phyloP scores from a whole-genome alignment of 2,329 filamentous ascomycete species.

The Penicillium sp. region DNA sequence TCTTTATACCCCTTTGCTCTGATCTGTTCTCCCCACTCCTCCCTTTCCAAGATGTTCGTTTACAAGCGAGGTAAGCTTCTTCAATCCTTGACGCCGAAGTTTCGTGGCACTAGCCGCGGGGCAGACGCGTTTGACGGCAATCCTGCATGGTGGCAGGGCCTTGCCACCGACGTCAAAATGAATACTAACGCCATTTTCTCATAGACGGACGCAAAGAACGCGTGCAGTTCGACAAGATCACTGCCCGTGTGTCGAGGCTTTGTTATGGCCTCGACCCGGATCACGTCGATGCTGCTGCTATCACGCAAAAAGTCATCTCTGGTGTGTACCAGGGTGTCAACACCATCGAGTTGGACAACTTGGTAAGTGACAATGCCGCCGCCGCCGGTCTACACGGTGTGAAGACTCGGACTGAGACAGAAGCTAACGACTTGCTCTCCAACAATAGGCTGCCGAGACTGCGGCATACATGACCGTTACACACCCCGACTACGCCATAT shows the following conservation, averaged over 20 bases:
- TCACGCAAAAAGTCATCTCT: slow-evolving; percentile 99
- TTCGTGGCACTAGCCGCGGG: slow-evolving; percentile 10
- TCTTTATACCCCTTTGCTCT: slow-evolving; percentile 35
- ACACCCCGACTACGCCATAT: slow-evolving; percentile 97
- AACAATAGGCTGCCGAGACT: slow-evolving; percentile 87
- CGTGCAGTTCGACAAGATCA: slow-evolving; percentile 99
- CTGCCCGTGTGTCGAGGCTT: slow-evolving; percentile 92
- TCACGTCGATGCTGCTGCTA: slow-evolving; percentile 96
- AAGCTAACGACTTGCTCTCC: neutral
- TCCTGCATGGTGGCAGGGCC: neutral
- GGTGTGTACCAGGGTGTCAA: slow-evolving; percentile 99
- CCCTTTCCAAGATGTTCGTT: slow-evolving; percentile 61
- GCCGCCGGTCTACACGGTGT: too few species aligned
- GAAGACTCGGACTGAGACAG: neutral
- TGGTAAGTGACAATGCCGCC: slow-evolving; percentile 66
- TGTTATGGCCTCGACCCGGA: slow-evolving; percentile 96
- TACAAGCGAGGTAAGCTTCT: slow-evolving; percentile 64
- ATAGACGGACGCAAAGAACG: slow-evolving; percentile 98
- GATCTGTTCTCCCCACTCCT: slow-evolving; percentile 22
- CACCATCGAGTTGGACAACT: slow-evolving; percentile 92
- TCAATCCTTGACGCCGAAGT: slow-evolving; percentile 2
- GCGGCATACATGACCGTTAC: slow-evolving; percentile 99
- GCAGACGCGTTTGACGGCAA: slow-evolving; percentile 10
- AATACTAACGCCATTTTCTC: slow-evolving; percentile 29
- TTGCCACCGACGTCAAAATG: slow-evolving; percentile 28